These are phyloP conservation scores for Selaginella tamariscina DNA, from an alignment of 75 land plant species.

Conservation along the genomic window DNA sequence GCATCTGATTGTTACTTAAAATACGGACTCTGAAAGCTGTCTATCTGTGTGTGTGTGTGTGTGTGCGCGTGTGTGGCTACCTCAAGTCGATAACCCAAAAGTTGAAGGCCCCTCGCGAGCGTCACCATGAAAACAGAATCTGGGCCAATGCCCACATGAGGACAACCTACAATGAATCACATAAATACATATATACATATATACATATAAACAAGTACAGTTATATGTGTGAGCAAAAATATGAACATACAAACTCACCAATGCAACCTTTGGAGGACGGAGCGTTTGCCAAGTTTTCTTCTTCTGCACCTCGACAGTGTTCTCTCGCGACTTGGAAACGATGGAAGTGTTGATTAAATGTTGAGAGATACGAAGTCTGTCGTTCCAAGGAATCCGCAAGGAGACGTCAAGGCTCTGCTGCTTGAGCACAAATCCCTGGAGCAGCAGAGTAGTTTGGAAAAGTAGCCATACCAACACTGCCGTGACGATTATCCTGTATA, in stretches of 20 bases:
- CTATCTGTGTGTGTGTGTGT: not conserved
- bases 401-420: not conserved
- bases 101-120: conserved; percentile 42
- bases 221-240: not conserved
- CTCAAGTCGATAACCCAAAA: conserved; percentile 58
- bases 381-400: not conserved
- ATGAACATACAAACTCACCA: not conserved
- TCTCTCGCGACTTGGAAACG: too few species aligned
- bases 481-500: conserved; percentile 33
- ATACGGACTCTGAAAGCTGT: not conserved
- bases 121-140: conserved; percentile 50
- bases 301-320: not conserved
- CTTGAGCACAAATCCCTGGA: conserved; percentile 33
- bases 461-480: conserved; percentile 22
- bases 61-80: conserved; percentile 16
- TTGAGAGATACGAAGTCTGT: not conserved
- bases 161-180: too few species aligned
- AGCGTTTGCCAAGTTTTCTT: not conserved
- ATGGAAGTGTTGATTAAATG: not conserved
- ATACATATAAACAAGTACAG: conserved; percentile 4
- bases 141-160: conserved; percentile 34
- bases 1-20: too few species aligned
- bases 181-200: too few species aligned
- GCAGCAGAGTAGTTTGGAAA: conserved; percentile 43
- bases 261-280: not conserved